Conservation (phyloP, 2,329 filamentous ascomycete species). For the Elsinoe ampelina region DNA sequence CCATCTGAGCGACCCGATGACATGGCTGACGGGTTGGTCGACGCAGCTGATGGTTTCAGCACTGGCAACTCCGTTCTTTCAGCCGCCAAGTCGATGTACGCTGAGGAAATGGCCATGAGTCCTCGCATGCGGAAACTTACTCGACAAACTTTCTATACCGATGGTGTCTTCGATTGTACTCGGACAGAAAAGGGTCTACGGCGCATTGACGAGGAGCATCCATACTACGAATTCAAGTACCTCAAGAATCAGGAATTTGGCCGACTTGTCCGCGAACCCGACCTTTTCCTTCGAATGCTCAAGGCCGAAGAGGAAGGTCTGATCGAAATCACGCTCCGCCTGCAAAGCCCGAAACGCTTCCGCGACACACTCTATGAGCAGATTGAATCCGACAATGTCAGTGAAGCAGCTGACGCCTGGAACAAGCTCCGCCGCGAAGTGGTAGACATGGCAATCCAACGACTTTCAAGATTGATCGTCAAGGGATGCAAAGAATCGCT, state of each 20-base stretch:
- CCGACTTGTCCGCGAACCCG: constrained; percentile 72
- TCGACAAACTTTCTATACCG: constrained; percentile 71
- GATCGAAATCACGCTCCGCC: constrained; percentile 70
- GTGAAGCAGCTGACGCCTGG: constrained; percentile 90
- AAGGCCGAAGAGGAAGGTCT: constrained; percentile 92
- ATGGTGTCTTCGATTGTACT: constrained; percentile 74
- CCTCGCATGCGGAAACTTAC: constrained; percentile 85
- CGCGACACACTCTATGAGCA: constrained; percentile 66
- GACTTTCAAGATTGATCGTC: constrained; percentile 73
- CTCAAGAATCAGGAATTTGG: constrained; percentile 77
- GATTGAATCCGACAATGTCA: constrained; percentile 91
- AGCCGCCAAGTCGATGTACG: constrained; percentile 77
- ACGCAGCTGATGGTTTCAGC: constrained; percentile 56
- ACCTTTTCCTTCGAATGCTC: constrained; percentile 93
- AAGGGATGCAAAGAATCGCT: constrained; percentile 93
- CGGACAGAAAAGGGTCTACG: constrained; percentile 90
- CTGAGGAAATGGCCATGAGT: constrained; percentile 80
- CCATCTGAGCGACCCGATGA: constrained; percentile 70
- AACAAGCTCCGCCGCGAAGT: constrained; percentile 80
- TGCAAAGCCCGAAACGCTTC: constrained; percentile 69
- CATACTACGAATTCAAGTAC: constrained; percentile 97
- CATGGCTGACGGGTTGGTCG: constrained; percentile 68
- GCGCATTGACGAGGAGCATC: constrained; percentile 88
- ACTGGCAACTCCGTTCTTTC: constrained; percentile 67
- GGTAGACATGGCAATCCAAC: constrained; percentile 68